Base-by-base conservation (phyloP, 2,329 filamentous ascomycete genomes). In the Trichophyton mentagrophytes region DNA sequence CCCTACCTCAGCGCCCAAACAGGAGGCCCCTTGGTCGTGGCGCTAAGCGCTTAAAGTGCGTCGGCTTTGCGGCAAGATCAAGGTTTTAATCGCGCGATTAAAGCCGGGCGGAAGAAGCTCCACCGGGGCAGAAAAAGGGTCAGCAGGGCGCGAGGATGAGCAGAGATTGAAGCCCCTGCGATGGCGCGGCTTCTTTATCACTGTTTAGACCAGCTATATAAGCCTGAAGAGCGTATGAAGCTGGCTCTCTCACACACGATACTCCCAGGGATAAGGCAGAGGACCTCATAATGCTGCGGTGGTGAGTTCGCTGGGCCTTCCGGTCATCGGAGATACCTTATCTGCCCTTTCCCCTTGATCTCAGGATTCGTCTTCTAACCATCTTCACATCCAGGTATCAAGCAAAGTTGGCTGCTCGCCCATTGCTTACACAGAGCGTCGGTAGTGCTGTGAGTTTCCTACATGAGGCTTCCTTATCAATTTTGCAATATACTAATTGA, bases 371-470 rank as follows among this genome's bases (percentile, higher is more conserved):
- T 30, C n/a, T 47, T 20, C 51, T 38, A 22, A 57, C 17, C 36
- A 61, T 55, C 22, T 36, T n/a, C 6, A 22, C 11, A 2, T 15
- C 25, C 33, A 85, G 91, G 90, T 97, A 97, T 78, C 90, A 95
- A 76, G 80, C 84, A 70, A 88, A 84, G 74, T 80, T 96, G 72
- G 86, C 87, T 67, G 82, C 85, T 69, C 84, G 88, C 70, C 92
- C 92, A 63, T 79, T 97, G 67, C 83, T 96, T 69, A 97, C 92
- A 9, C 90, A 96, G 79, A 89, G 87, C 72, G 78, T 96, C 68
- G 95, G 90, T 61, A 96, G 92, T 44, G 88, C 89, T 57, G 82
- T 85, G 73, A 57, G 74, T 67, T 13, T 11, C 3, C 7, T 40
- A 38, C 4, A 38, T 15, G 25, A 36, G 30, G 33, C 6, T 47